Evolutionary conservation across 1,139 yeast genomes (phyloP).

Genomic region (Diutina catenulata): DNA sequence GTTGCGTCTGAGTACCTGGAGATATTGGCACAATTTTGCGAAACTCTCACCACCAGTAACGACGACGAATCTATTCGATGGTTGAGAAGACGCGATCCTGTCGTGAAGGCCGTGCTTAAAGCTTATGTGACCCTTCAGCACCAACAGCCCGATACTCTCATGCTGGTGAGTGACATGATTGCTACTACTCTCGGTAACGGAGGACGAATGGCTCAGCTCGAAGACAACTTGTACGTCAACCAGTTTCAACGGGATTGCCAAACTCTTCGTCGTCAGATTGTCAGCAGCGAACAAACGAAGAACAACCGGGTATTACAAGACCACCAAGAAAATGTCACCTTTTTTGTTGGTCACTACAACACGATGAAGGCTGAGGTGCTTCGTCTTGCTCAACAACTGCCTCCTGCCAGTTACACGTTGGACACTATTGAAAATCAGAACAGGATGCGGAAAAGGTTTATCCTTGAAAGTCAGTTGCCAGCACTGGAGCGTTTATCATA

Average conservation of each 20-base stretch:
- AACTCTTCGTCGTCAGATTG: conserved; percentile 30
- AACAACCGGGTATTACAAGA: conserved; percentile 49
- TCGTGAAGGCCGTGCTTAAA: background rate
- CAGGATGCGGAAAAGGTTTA: conserved; percentile 47
- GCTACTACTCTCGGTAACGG: conserved; percentile 25
- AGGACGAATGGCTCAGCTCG: conserved; percentile 26
- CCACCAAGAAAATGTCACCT: conserved; percentile 45
- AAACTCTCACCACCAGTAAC: conserved; percentile 19
- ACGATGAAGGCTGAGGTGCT: conserved; percentile 30
- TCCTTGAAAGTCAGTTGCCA: conserved; percentile 38
- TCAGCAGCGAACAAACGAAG: conserved; percentile 36
- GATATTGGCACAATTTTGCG: conserved; percentile 18
- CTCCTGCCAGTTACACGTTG: conserved; percentile 27
- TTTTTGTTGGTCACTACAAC: conserved; percentile 35
- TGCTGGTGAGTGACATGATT: conserved; percentile 23
- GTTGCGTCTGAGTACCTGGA: background rate
- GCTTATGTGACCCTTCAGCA: background rate
- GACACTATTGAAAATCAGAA: conserved; percentile 61
- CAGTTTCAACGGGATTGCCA: conserved; percentile 37
- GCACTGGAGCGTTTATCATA: conserved; percentile 33
- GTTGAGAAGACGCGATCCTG: conserved; percentile 9
- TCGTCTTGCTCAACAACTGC: conserved; percentile 18
- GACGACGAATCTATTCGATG: conserved; percentile 25
- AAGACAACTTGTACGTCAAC: conserved; percentile 22
- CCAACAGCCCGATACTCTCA: background rate